Base-by-base conservation (phyloP, 2,329 filamentous ascomycete genomes). In the Aquanectria penicillioides region DNA sequence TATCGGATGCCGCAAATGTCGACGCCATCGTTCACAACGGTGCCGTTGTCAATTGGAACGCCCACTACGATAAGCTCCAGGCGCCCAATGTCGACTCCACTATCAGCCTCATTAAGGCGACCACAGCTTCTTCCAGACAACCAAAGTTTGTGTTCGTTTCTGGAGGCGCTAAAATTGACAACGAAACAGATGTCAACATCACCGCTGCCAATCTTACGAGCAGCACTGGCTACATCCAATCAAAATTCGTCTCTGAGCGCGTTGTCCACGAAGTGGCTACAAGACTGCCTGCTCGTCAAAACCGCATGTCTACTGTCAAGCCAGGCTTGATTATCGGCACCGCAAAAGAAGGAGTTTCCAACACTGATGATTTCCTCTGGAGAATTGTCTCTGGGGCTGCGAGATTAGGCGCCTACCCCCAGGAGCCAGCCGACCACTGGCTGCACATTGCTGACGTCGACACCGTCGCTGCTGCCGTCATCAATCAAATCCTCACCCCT, bases 21-120 rank as follows among this genome's bases (percentile, higher is more conserved):
- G 31, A 49, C n/a, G 46, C 46, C 2, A 80, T 93, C 7, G 84
- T 93, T 29, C 90, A 97, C 79, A 97, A 97, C 70, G 94, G 92
- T 38, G 92, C 92, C 13, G 80, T 83, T 31, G 88, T 91, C 9
- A 89, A 96, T 72, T 97, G 92, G 93, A 87, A 96, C 28, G 83
- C 88, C 67, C 87, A 86, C 6, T 97, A 97, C 75, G 83, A 86
- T 9, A 85, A 86, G 38, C 83, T 97, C 64, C 86, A 85, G 68
- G 80, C 85, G 1, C 82, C 90, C 47, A 97, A 97, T 71, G 93
- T 97, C 2, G 78, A 58, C 3, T 69, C 69, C 0, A 66, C 65
- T 5, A 11, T 63, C 8, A 47, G 65, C 2, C 49, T 72, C 13
- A 54, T 71, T 10, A 40, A 54, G 12, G 61, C 51, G 3, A 37